phyloP scores from a whole-genome alignment of 352 stramenopile species.

The Phytopythium cucurbitacearum region DNA sequence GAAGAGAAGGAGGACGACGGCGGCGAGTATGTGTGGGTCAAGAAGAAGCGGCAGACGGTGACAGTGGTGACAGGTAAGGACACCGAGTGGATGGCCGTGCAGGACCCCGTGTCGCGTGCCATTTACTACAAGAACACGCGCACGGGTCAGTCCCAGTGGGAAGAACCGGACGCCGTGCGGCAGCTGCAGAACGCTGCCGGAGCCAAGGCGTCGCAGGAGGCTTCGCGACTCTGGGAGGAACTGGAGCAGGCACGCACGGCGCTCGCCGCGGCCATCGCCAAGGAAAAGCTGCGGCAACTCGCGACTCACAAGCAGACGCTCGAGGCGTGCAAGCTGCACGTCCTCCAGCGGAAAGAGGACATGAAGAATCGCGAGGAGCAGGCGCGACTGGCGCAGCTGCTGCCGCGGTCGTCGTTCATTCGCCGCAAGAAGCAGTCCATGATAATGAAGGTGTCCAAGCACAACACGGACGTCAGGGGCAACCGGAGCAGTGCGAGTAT shows the following conservation, averaged over 20 bases:
- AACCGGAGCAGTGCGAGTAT: constrained; percentile 23
- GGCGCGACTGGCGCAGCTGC: constrained; percentile 46
- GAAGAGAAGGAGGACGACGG: constrained; percentile 32
- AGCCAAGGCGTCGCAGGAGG: constrained; percentile 49
- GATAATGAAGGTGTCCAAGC: constrained; percentile 47
- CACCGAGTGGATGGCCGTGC: constrained; percentile 58
- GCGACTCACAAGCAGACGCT: constrained; percentile 25
- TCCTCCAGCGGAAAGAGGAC: constrained; percentile 47
- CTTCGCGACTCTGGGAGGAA: constrained; percentile 50
- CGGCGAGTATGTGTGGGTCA: constrained; percentile 68
- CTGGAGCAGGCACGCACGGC: constrained; percentile 37
- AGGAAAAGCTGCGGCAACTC: constrained; percentile 39
- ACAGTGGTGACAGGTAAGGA: constrained; percentile 56
- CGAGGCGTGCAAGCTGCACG: constrained; percentile 26
- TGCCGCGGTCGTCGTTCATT: constrained; percentile 61
- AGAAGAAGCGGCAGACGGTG: constrained; percentile 68
- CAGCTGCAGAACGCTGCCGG: constrained; percentile 43
- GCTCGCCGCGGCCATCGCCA: constrained; percentile 32
- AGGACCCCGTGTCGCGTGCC: constrained; percentile 44
- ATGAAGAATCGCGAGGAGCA: constrained; percentile 55
- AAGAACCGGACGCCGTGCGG: constrained; percentile 58
- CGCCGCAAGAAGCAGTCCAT: constrained; percentile 64
- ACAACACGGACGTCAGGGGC: constrained; percentile 14
- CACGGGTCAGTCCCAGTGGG: constrained; percentile 64
- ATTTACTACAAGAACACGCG: constrained; percentile 76